These are phyloP conservation scores for Incumbomyces delicatus DNA, from an alignment of 2,329 filamentous ascomycete species.

Conservation along the genomic window DNA sequence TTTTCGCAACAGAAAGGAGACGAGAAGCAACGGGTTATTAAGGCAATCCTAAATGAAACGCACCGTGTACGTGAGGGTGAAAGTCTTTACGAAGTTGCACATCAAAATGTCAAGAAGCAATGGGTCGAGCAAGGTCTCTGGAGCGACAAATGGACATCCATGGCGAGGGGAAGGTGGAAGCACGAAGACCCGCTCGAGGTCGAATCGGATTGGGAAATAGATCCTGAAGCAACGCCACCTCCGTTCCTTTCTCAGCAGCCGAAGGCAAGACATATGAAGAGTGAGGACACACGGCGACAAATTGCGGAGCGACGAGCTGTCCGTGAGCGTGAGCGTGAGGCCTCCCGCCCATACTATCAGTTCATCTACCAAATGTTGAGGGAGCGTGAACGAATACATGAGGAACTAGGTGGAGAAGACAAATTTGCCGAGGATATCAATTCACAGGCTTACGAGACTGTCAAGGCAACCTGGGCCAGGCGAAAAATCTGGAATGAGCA, in stretches of 20 bases:
- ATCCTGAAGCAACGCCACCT: too few relatives aligned
- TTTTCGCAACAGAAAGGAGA: too few relatives aligned
- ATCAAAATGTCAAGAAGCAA: constrained; percentile 13
- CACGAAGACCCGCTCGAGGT: too few relatives aligned
- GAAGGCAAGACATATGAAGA: too few relatives aligned
- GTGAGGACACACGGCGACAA: too few relatives aligned
- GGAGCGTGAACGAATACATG: constrained; percentile 23
- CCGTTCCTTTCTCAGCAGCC: too few relatives aligned
- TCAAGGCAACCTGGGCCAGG: constrained; percentile 24
- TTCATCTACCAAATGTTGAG: constrained; percentile 23
- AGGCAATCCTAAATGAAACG: too few relatives aligned
- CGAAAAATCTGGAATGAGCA: constrained; percentile 19
- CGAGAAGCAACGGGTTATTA: too few relatives aligned
- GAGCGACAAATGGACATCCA: too few relatives aligned
- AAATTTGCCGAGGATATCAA: constrained; percentile 21
- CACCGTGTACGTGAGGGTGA: background rate
- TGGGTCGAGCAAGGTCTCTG: too few relatives aligned
- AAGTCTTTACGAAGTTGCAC: background rate
- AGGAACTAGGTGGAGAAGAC: constrained; percentile 12
- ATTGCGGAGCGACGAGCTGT: too few relatives aligned
- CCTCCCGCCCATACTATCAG: constrained; percentile 24
- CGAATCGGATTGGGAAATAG: too few relatives aligned
- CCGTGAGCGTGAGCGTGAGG: background rate
- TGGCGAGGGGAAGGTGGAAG: constrained; percentile 5
- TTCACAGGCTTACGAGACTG: constrained; percentile 23